A percentile compares a stretch with the other conserved stretches of the same genome.
These are phyloP conservation scores for Moricandia moricandioides DNA, from an alignment of 345 rosid species.

Conservation along the genomic window DNA sequence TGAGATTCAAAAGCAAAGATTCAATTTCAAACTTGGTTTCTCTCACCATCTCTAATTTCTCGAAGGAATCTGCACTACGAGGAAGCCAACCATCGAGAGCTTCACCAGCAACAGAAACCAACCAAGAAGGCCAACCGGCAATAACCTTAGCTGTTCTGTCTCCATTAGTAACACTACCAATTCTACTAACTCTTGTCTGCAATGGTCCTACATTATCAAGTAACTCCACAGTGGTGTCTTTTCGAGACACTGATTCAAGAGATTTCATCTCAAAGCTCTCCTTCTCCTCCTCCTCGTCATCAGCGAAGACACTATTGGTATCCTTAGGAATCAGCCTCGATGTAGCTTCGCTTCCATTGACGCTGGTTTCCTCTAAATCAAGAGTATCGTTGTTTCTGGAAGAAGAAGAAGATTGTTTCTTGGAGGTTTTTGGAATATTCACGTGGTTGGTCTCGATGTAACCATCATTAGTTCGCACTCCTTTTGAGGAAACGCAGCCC, in stretches of 20 bases:
- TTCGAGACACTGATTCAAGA: constrained; percentile 31
- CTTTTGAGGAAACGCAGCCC: constrained; percentile 98
- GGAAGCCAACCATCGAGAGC: constrained; percentile 95
- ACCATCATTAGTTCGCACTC: constrained; percentile 47
- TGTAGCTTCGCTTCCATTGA: constrained; percentile 45
- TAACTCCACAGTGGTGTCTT: constrained; percentile 27
- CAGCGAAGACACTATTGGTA: constrained; percentile 33
- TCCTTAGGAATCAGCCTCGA: constrained; percentile 45
- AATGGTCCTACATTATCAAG: constrained; percentile 30
- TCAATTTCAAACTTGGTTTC: background rate
- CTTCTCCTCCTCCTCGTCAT: constrained; percentile 35
- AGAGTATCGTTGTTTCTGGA: constrained; percentile 32
- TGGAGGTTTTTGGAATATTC: constrained; percentile 34
- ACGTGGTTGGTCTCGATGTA: constrained; percentile 37
- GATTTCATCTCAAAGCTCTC: constrained; percentile 27
- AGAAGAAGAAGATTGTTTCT: constrained; percentile 38
- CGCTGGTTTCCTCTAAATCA: constrained; percentile 37
- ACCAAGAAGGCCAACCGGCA: constrained; percentile 99
- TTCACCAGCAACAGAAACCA: constrained; percentile 88
- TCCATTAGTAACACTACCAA: constrained; percentile 51
- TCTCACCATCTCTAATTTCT: constrained; percentile 89
- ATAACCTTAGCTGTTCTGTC: constrained; percentile 65
- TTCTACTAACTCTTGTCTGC: constrained; percentile 45
- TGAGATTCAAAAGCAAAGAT: background rate
- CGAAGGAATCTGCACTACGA: constrained; percentile 80